These are phyloP conservation scores for Cordyceps farinosa DNA, from an alignment of 2,329 filamentous ascomycete species.

Conservation along the genomic window DNA sequence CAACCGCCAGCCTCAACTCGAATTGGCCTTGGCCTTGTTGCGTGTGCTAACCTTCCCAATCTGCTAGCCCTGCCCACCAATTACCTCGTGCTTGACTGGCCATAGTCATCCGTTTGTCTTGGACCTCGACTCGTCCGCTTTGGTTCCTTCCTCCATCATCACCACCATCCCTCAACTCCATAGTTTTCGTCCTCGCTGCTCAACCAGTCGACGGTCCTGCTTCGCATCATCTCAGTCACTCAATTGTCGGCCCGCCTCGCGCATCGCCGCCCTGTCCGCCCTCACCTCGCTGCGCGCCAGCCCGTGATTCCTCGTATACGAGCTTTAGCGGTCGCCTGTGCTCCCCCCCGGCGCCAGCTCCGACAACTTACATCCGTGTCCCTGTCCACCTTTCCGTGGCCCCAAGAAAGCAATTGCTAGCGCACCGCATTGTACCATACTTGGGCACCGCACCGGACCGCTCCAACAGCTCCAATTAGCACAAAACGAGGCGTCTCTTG, in stretches of 20 bases:
- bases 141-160: not conserved
- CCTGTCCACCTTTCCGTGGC: not conserved
- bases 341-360: not conserved
- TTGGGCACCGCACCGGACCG: not conserved
- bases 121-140: not conserved
- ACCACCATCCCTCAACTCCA: not conserved
- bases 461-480: not conserved
- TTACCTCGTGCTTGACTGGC: not conserved
- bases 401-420: not conserved
- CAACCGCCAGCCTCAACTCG: not conserved
- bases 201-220: not conserved
- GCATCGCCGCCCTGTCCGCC: not conserved
- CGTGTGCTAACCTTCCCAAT: not conserved
- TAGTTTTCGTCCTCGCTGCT: not conserved
- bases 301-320: slow-evolving; percentile 4
- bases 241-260: not conserved
- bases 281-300: not conserved
- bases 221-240: not conserved
- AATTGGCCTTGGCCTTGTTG: not conserved
- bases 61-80: not conserved
- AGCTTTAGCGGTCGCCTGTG: slow-evolving; percentile 2
- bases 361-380: not conserved
- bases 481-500: slow-evolving; percentile 1
- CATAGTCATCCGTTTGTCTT: not conserved
- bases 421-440: not conserved